phyloP scores from a whole-genome alignment of 305 asterid species.

The Plantago lanceolata region DNA sequence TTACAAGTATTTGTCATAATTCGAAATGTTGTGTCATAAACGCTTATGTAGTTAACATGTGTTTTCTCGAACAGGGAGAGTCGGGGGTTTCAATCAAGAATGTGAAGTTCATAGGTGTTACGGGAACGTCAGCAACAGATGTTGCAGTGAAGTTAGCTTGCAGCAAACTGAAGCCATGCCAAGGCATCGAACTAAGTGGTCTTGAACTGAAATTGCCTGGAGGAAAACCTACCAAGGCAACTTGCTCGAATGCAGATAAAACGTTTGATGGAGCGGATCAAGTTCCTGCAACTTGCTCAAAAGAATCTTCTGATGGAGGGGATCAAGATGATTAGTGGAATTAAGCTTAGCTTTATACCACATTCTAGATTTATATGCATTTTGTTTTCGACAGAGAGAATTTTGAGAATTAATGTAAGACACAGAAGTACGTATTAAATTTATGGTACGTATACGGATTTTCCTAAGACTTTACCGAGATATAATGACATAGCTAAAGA shows the following conservation, averaged over 20 bases:
- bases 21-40: no score
- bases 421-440: no score
- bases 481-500: no score
- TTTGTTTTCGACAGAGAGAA: no score
- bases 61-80: neutral
- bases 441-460: no score
- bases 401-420: no score
- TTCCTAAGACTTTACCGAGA: no score
- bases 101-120: slow-evolving; percentile 20
- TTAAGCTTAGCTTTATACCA: neutral
- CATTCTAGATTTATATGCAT: no score
- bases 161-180: slow-evolving; percentile 21
- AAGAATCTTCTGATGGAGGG: no score
- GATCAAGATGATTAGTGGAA: neutral
- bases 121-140: slow-evolving; percentile 17
- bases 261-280: slow-evolving; percentile 3
- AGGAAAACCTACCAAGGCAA: slow-evolving; percentile 16
- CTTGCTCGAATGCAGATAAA: slow-evolving; percentile 11
- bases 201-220: slow-evolving; percentile 6
- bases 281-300: slow-evolving; percentile 7
- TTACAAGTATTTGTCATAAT: no score
- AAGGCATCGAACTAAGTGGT: slow-evolving; percentile 8
- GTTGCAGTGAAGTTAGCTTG: slow-evolving; percentile 17
- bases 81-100: slow-evolving; percentile 17
- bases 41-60: neutral